Conservation (phyloP, 1,284 basidiomycete genomes). For the Neotropicomus parvogracilis region DNA sequence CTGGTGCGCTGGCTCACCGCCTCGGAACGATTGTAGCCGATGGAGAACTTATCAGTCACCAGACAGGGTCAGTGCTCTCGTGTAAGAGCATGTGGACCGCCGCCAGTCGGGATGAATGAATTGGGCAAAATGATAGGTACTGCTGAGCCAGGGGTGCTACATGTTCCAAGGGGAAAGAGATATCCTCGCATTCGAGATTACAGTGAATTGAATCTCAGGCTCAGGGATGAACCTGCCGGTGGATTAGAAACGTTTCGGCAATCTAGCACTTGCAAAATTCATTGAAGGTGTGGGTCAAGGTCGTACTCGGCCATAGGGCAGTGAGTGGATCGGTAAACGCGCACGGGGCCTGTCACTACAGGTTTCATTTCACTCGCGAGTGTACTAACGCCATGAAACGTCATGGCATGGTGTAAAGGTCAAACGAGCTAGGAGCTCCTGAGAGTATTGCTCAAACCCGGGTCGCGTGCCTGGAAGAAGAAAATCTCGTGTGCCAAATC, state of each 20-base stretch:
- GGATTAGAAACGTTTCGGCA: slow-evolving; percentile 27
- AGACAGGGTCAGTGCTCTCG: neutral
- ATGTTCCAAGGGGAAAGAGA: slow-evolving; percentile 22
- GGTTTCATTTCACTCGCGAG: slow-evolving; percentile 8
- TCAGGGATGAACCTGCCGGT: slow-evolving; percentile 26
- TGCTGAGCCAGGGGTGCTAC: slow-evolving; percentile 8
- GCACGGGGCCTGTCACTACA: neutral
- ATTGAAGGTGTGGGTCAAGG: slow-evolving; percentile 14
- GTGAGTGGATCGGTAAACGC: slow-evolving; percentile 12
- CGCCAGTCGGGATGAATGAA: slow-evolving; percentile 3
- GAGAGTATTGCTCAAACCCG: too few species aligned
- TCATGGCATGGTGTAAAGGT: neutral
- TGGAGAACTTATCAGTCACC: slow-evolving; percentile 3
- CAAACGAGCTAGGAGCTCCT: too few species aligned
- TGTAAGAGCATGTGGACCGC: neutral
- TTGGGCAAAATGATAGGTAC: too few species aligned
- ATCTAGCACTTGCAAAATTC: slow-evolving; percentile 9
- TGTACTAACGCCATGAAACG: slow-evolving; percentile 10
- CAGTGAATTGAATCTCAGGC: slow-evolving; percentile 24
- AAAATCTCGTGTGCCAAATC: neutral
- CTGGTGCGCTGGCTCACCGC: slow-evolving; percentile 2
- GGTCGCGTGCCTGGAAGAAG: too few species aligned
- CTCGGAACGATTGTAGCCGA: slow-evolving; percentile 9
- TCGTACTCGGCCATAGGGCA: neutral
- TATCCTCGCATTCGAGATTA: slow-evolving; percentile 24